Evolutionary conservation across 495 filamentous ascomycete species (phyloP), one percentile per base, ranked within the genome.

Genomic region (Penicillium ucsense): DNA sequence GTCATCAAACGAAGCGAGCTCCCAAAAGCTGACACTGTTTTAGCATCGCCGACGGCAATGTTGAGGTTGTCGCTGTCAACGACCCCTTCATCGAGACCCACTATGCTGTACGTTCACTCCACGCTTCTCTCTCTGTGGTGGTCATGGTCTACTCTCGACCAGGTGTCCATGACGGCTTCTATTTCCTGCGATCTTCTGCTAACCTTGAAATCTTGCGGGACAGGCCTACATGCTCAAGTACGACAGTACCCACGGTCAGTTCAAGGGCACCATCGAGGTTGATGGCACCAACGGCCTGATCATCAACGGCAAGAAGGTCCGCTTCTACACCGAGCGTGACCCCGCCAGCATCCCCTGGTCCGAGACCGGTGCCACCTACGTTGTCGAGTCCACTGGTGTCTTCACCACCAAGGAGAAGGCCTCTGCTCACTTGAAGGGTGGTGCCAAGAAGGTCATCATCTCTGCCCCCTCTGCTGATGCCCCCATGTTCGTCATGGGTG

Each of bases 201-300:
- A 35, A 35, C 34, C 34, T 10, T 10, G 34, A 35, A 6, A 10
- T 10, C 10, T 7, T 10, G 1, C 34, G 7, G 34, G 10, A 6
- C 60, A 95, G 89, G 88, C 84, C 64, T 98, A 98, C 80, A 96
- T 98, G 94, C 81, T 98, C 74, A 91, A 92, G 78, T 98, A 97
- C 67, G 92, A 98, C 78, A 88, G 86, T 55, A 86, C 86, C 63
- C 92, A 98, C 81, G 94, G 92, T 56, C 73, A 80, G 71, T 98
- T 97, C 85, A 94, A 96, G 76, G 92, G 92, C 55, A 79, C 82
- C 47, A 77, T 97, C 68, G 70, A 82, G 66, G 72, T 85, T 60
- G 76, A 80, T 49, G 56, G 41, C 31, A 84, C 80, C 57, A 74
- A 78, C 57, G 84, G 88, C 63, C 85, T 98, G 51, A 67, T 82